Percentiles rank a stretch among this genome's conserved stretches.
Conservation (phyloP, 306 rosid genomes). For the Gastrolobium villosum region DNA sequence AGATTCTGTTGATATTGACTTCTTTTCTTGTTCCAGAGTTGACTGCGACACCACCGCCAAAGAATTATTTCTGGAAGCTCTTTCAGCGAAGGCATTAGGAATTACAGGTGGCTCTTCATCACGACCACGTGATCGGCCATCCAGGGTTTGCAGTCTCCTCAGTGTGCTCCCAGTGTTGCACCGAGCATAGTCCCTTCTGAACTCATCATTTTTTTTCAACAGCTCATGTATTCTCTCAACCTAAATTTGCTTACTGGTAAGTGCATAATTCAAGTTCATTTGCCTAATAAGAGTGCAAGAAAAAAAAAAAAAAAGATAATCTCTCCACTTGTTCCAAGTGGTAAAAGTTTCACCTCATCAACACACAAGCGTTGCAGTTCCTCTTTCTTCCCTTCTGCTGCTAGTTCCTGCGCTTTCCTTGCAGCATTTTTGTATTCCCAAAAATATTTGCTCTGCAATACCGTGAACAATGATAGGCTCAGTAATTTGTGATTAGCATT, state of each 20-base stretch:
- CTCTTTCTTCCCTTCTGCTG: slow-evolving; percentile 63
- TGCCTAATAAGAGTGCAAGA: slow-evolving; percentile 15
- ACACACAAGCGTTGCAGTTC: slow-evolving; percentile 66
- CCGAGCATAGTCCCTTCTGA: slow-evolving; percentile 72
- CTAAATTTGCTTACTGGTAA: slow-evolving; percentile 54
- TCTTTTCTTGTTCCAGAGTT: slow-evolving; percentile 58
- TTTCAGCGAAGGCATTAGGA: slow-evolving; percentile 52
- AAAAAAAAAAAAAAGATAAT: slow-evolving; percentile 32
- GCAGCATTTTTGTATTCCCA: slow-evolving; percentile 69
- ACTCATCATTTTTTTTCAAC: slow-evolving; percentile 73
- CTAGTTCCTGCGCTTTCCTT: slow-evolving; percentile 60
- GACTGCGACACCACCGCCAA: slow-evolving; percentile 35
- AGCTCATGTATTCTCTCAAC: slow-evolving; percentile 72
- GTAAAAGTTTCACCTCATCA: slow-evolving; percentile 68
- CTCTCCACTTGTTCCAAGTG: slow-evolving; percentile 15
- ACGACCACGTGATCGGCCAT: slow-evolving; percentile 87
- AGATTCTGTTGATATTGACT: slow-evolving; percentile 48
- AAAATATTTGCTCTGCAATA: slow-evolving; percentile 71
- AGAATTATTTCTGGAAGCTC: slow-evolving; percentile 54
- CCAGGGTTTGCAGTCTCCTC: slow-evolving; percentile 80
- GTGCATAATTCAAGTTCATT: slow-evolving; percentile 40
- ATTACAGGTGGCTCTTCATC: slow-evolving; percentile 80
- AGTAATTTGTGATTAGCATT: slow-evolving; percentile 37
- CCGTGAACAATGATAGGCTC: slow-evolving; percentile 42
- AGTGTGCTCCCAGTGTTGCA: slow-evolving; percentile 86